Conservation (phyloP, 768 basidiomycete genomes). For the Amanita subjunquillea region DNA sequence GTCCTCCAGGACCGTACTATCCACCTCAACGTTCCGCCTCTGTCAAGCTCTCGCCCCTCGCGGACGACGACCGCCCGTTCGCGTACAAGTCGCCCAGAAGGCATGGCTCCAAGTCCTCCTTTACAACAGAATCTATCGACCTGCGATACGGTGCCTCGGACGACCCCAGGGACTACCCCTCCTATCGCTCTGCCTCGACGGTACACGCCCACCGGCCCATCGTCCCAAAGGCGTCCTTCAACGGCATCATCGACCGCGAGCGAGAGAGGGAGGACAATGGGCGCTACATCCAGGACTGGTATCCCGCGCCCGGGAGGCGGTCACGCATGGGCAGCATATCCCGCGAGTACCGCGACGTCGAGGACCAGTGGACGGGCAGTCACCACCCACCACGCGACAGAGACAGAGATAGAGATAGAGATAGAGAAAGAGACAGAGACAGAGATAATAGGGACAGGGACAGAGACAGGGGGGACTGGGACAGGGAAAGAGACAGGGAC, state of each 20-base stretch:
- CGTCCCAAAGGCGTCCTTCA: neutral
- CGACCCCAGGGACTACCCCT: neutral
- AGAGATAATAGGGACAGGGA: neutral
- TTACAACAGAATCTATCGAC: neutral
- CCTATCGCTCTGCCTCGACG: neutral
- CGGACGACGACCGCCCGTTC: conserved; percentile 1
- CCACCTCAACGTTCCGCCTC: neutral
- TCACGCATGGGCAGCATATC: neutral
- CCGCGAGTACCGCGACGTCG: neutral
- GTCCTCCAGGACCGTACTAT: neutral
- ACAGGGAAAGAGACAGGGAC: neutral
- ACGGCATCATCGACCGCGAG: neutral
- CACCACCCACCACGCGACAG: neutral
- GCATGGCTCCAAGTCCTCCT: conserved; percentile 1
- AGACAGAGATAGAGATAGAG: neutral
- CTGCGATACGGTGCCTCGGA: neutral
- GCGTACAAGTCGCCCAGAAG: conserved; percentile 1
- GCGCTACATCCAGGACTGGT: neutral
- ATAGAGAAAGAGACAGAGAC: neutral
- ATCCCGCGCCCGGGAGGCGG: neutral
- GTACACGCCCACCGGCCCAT: neutral
- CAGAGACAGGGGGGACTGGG: neutral
- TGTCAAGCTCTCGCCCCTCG: neutral
- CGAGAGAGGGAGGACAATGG: neutral
- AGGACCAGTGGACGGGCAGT: conserved; percentile 1